These are phyloP conservation scores for Rhodotorula sphaerocarpa DNA, from an alignment of 768 basidiomycete species.

Conservation along the genomic window DNA sequence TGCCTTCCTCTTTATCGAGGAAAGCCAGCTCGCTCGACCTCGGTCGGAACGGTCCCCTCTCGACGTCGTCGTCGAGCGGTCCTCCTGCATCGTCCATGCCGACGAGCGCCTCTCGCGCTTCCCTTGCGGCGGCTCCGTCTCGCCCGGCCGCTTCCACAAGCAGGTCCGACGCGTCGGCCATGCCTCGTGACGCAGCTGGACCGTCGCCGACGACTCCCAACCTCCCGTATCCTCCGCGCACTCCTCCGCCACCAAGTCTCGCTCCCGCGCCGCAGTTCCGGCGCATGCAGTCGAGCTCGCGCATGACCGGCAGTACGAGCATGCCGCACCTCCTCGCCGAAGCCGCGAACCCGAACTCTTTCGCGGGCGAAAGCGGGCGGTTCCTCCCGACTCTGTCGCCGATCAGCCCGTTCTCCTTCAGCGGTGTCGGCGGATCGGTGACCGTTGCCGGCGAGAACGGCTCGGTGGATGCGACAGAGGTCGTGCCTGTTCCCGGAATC, in stretches of 20 bases:
- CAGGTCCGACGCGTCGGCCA: too few species aligned
- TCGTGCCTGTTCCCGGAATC: neutral
- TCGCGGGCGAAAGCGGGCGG: neutral
- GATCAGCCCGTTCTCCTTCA: constrained; percentile 15
- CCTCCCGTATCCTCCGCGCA: neutral
- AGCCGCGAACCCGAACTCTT: neutral
- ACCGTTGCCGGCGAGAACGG: neutral
- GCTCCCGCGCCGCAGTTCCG: neutral
- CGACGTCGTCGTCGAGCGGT: too few species aligned
- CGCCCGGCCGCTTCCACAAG: too few species aligned
- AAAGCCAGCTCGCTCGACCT: constrained; percentile 29
- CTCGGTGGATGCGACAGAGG: neutral
- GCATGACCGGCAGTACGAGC: constrained; percentile 19
- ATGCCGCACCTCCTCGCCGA: constrained; percentile 12
- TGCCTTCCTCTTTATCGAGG: neutral
- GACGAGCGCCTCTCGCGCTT: too few species aligned
- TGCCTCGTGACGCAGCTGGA: too few species aligned
- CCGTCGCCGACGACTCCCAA: neutral
- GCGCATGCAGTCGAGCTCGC: constrained; percentile 1
- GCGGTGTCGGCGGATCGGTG: neutral
- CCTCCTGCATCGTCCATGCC: too few species aligned
- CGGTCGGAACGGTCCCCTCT: constrained; percentile 1
- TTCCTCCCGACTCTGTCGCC: constrained; percentile 19
- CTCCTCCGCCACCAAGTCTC: constrained; percentile 1
- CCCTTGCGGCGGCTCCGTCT: too few species aligned